Base-by-base conservation (phyloP, 805 yeast genomes). In the Komagataella pseudopastoris region DNA sequence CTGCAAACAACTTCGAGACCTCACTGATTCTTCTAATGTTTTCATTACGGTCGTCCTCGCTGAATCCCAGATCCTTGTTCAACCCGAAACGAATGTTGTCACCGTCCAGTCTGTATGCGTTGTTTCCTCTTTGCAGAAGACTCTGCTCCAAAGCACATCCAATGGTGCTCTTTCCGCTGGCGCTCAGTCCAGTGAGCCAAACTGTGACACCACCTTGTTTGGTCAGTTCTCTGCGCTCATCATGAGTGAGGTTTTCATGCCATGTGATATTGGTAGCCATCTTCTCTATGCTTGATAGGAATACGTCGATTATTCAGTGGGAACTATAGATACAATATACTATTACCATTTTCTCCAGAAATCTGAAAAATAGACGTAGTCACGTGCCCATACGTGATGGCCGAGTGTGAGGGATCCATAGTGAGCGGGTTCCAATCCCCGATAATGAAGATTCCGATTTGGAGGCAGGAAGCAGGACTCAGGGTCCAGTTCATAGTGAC, bases 181-280 rank as follows among this genome's bases (percentile, higher is more conserved):
- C 98, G 57, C 95, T 85, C 55, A 91, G 75, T 4, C 98, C 98
- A 12, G 98, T 91, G 59, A 91, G 75, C 98, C 98, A 91, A 47
- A 91, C 74, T 20, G 98, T 91, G 52, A 85, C 83, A 49, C 98
- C 98, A 50, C 76, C 74, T 71, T 90, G 97, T 53, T 82, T 81
- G 55, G 87, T 79, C 52, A 86, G 70, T 24, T 65, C 69, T 49
- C 78, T 69, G 62, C 98, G 85, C 70, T 91, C 96, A 18, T 74
- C 81, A 67, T 85, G 88, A 20, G 93, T 82, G 59, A 91, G 72
- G 63, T 93, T 91, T 59, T 80, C 81, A 71, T 91, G 97, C 97
- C 98, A 91, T 57, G 97, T 89, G 67, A 91, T 88, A 65, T 91
- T 91, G 46, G 96, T 83, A 57, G 96, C 93, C 97, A 91, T 91